Evolutionary conservation across 2,329 filamentous ascomycete genomes (phyloP).

Genomic region (Aspergillus hortae): DNA sequence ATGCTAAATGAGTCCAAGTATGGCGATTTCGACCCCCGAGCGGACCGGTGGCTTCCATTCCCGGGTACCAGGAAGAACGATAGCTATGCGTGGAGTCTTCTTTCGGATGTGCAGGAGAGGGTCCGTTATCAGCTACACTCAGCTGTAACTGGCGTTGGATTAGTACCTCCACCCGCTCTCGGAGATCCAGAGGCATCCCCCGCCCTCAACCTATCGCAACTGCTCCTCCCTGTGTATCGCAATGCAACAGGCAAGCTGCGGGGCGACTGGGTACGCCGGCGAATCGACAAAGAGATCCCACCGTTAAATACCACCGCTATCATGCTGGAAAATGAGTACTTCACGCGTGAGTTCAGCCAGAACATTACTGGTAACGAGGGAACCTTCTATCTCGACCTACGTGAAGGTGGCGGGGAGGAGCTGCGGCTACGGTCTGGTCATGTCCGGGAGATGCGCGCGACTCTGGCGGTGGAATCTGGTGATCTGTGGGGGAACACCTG

Average conservation of each 20-base stretch:
- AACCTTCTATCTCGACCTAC: conserved; percentile 65
- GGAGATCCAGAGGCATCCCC: conserved; percentile 21
- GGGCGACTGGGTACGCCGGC: conserved; percentile 69
- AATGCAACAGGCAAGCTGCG: conserved; percentile 74
- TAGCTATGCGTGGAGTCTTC: conserved; percentile 72
- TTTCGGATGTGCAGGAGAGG: conserved; percentile 63
- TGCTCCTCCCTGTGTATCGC: conserved; percentile 61
- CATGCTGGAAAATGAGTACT: conserved; percentile 64
- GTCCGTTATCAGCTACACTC: conserved; percentile 55
- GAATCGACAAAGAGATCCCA: conserved; percentile 47
- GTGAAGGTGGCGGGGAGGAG: conserved; percentile 47
- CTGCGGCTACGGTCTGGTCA: conserved; percentile 45
- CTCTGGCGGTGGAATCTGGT: conserved; percentile 69
- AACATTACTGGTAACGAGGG: conserved; percentile 76
- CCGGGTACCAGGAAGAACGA: conserved; percentile 73
- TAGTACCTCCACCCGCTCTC: conserved; percentile 26
- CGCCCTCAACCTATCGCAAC: conserved; percentile 33
- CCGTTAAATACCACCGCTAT: conserved; percentile 64
- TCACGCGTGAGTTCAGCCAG: conserved; percentile 64
- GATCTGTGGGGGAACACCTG: conserved; percentile 68
- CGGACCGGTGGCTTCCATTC: conserved; percentile 61
- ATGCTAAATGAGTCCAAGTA: conserved; percentile 50
- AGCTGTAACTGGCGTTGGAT: conserved; percentile 29
- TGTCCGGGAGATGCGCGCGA: conserved; percentile 66
- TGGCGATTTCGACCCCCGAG: conserved; percentile 48